Evolutionary conservation across 768 basidiomycete species (phyloP), one percentile per base, ranked within the genome.

Genomic region (Lactifluus piperatus): DNA sequence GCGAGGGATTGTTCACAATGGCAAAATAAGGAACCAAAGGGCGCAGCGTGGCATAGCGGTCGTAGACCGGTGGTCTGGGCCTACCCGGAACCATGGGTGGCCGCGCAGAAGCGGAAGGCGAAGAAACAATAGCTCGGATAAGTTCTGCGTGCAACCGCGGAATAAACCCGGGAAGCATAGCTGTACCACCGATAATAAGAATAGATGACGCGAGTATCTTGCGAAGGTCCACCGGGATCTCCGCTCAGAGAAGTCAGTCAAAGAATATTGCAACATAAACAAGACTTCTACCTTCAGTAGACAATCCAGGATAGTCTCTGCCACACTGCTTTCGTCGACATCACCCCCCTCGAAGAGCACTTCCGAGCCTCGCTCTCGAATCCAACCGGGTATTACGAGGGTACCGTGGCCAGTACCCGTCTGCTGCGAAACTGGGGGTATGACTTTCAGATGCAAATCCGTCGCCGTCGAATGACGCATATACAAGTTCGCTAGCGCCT

Each of bases 131-230:
- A 7, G 80, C 78, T 2, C 81, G 81, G 14, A 92, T 64, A 29
- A 97, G 78, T 67, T 94, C 87, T 1, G 77, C 71, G 30, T 91
- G 86, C n/a, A 97, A 77, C 7, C 97, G 84, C 5, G 89, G 85
- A 45, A 95, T 90, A 71, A 97, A 95, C 0, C 93, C 93, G 1
- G 94, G 92, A 9, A 98, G 73, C 85, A 91, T 91, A 4, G 89
- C 78, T 1, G 91, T 94, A 0, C 97, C 97, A 6, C 97, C 97
- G 1, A 81, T 79, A 34, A 97, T 79, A 45, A 98, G 79, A 49
- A 99, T 86, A 5, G 89, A 88, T 0, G 88, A 86, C 1, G 85
- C 84, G 65, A 98, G 76, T 0, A 85, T 85, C 69, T 84, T 85
- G 14, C 94, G 84, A 18, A 98, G 82, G 71, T 99, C 95, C 24